Evolutionary conservation across 768 basidiomycete species (phyloP).

Genomic region (Dentipellis fragilis): DNA sequence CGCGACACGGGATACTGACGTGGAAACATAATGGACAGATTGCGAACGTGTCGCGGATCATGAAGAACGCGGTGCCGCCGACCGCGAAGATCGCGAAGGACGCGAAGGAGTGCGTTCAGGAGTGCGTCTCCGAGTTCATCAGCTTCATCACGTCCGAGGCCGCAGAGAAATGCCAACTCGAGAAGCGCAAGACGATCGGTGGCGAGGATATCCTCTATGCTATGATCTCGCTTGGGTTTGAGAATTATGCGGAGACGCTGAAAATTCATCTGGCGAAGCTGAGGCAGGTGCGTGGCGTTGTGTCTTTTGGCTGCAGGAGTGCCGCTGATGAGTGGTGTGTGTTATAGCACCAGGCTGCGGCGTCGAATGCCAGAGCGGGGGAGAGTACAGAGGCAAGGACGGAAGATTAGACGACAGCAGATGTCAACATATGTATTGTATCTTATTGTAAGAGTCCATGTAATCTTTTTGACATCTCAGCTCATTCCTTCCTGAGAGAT

Average conservation of each 20-base stretch:
- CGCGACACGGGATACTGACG: neutral
- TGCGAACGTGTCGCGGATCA: conserved; percentile 95
- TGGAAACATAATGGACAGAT: conserved; percentile 41
- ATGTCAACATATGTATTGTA: neutral
- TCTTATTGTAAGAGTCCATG: neutral
- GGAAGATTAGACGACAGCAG: conserved; percentile 9
- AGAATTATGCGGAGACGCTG: conserved; percentile 87
- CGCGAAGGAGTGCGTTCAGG: conserved; percentile 97
- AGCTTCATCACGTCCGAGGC: conserved; percentile 96
- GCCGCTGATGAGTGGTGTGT: neutral
- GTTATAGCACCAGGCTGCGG: conserved; percentile 12
- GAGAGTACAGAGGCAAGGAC: conserved; percentile 3
- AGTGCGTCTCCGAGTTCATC: conserved; percentile 97
- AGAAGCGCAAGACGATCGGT: conserved; percentile 96
- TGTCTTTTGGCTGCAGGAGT: neutral
- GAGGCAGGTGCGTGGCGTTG: conserved; percentile 47
- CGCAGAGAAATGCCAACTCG: conserved; percentile 85
- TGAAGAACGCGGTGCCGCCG: conserved; percentile 84
- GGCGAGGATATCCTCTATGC: conserved; percentile 96
- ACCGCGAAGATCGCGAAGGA: conserved; percentile 97
- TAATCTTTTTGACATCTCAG: neutral
- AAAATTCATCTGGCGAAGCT: conserved; percentile 90
- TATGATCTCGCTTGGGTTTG: conserved; percentile 89
- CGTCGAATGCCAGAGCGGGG: conserved; percentile 12
- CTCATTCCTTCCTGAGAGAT: neutral